Conservation (phyloP, 495 filamentous ascomycete species). For the Acidiella bohemica region DNA sequence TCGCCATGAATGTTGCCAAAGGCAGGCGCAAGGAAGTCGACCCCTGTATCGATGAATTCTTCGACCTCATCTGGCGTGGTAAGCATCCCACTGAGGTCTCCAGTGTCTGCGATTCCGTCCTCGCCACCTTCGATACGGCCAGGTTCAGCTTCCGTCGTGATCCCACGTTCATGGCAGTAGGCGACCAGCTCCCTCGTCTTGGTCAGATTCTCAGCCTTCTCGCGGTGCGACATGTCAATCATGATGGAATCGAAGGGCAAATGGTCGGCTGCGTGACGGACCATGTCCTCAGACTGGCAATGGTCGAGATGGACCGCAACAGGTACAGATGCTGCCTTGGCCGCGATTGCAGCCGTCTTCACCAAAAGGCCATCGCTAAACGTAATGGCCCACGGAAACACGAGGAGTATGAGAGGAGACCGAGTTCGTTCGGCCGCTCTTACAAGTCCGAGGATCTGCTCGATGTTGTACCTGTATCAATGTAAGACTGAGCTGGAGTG, state of each 20-base stretch:
- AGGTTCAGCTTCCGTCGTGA: slow-evolving; percentile 68
- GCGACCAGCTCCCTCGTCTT: slow-evolving; percentile 54
- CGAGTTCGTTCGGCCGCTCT: slow-evolving; percentile 59
- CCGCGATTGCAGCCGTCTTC: slow-evolving; percentile 49
- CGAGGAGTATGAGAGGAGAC: slow-evolving; percentile 65
- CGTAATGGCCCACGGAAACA: slow-evolving; percentile 75
- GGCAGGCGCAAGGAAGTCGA: slow-evolving; percentile 70
- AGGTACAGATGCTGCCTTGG: slow-evolving; percentile 39
- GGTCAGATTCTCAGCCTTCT: slow-evolving; percentile 64
- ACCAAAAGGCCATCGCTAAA: slow-evolving; percentile 49
- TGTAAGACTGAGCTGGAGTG: neutral
- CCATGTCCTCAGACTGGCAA: slow-evolving; percentile 22
- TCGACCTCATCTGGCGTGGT: slow-evolving; percentile 67
- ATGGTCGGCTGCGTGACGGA: slow-evolving; percentile 14
- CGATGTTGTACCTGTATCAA: slow-evolving; percentile 53
- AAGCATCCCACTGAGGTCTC: slow-evolving; percentile 55
- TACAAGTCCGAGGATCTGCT: slow-evolving; percentile 66
- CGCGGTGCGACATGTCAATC: slow-evolving; percentile 44
- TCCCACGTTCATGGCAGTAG: slow-evolving; percentile 63
- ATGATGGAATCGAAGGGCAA: slow-evolving; percentile 25
- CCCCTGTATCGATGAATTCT: slow-evolving; percentile 65
- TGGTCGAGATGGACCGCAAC: slow-evolving; percentile 24
- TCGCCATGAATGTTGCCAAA: slow-evolving; percentile 81
- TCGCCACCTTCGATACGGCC: slow-evolving; percentile 75
- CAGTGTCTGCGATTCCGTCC: slow-evolving; percentile 68